Evolutionary conservation across 2,329 filamentous ascomycete genomes (phyloP).

Genomic region (Paracamarosporium sp.): DNA sequence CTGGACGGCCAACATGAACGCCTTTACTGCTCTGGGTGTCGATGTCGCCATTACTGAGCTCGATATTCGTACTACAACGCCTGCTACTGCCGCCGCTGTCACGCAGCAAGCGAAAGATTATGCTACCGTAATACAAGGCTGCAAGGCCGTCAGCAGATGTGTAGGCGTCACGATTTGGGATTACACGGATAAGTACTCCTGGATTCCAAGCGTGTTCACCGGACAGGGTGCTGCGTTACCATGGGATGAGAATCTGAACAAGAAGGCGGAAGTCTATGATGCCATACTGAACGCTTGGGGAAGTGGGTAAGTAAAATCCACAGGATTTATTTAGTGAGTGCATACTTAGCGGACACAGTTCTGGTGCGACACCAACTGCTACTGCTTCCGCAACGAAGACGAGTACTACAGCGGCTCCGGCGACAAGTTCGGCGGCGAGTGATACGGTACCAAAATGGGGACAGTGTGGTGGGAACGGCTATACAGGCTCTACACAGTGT

Average conservation of each 20-base stretch:
- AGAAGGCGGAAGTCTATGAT: conserved; percentile 46
- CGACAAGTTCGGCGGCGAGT: background rate
- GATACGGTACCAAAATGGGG: conserved; percentile 21
- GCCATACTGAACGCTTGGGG: conserved; percentile 28
- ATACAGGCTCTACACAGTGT: conserved; percentile 12
- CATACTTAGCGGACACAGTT: background rate
- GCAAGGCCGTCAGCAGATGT: conserved; percentile 61
- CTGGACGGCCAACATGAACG: conserved; percentile 56
- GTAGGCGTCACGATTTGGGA: conserved; percentile 68
- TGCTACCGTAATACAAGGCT: conserved; percentile 58
- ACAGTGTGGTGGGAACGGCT: conserved; percentile 33
- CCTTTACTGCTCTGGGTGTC: conserved; percentile 58
- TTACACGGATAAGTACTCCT: conserved; percentile 54
- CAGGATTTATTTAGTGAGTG: background rate
- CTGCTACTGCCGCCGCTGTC: conserved; percentile 29
- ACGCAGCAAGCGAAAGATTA: conserved; percentile 59
- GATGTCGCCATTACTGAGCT: conserved; percentile 70
- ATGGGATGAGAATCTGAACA: conserved; percentile 55
- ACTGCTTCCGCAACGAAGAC: background rate
- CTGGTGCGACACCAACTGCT: background rate
- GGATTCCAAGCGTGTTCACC: conserved; percentile 52
- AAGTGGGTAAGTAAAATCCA: background rate
- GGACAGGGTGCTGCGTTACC: conserved; percentile 52
- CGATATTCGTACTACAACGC: conserved; percentile 59
- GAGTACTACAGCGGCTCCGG: background rate